Percentiles rank a stretch among this genome's conserved stretches.
These are phyloP conservation scores for Euphrasia arctica DNA, from an alignment of 305 asterid species.

Conservation along the genomic window DNA sequence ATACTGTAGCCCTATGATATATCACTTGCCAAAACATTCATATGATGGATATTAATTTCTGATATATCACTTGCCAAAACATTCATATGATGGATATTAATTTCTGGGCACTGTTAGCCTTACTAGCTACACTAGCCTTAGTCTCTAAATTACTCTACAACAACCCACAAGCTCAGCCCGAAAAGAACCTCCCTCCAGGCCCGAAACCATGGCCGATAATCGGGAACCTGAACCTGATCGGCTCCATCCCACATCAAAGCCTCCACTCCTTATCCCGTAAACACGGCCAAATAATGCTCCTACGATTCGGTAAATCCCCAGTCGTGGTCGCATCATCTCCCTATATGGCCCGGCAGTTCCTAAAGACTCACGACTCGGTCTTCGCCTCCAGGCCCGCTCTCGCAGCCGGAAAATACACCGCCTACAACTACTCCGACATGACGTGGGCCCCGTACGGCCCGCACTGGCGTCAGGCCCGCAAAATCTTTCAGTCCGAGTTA, in stretches of 20 bases:
- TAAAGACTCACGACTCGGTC: not conserved
- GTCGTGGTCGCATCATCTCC: not conserved
- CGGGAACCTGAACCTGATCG: conserved; percentile 35
- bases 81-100: not conserved
- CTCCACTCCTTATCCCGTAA: conserved; percentile 18
- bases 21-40: too few relatives aligned
- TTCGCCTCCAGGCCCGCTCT: conserved; percentile 8
- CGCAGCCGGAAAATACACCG: not conserved
- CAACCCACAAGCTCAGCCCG: not conserved
- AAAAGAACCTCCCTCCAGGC: conserved; percentile 25
- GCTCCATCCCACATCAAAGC: conserved; percentile 28
- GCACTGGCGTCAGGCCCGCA: conserved; percentile 8
- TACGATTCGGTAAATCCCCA: not conserved
- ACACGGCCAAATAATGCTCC: conserved; percentile 5
- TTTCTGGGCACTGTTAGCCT: not conserved
- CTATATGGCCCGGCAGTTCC: conserved; percentile 4
- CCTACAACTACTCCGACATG: conserved; percentile 3
- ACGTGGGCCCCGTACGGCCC: not conserved
- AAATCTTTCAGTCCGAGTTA: not conserved
- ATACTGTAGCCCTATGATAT: too few relatives aligned
- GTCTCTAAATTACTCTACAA: conserved; percentile 6
- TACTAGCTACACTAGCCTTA: conserved; percentile 1
- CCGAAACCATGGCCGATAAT: conserved; percentile 41
- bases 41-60: too few relatives aligned
- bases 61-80: too few relatives aligned